These are phyloP conservation scores for Chenopodium album DNA, from an alignment of 148 eudicot species.

Conservation along the genomic window DNA sequence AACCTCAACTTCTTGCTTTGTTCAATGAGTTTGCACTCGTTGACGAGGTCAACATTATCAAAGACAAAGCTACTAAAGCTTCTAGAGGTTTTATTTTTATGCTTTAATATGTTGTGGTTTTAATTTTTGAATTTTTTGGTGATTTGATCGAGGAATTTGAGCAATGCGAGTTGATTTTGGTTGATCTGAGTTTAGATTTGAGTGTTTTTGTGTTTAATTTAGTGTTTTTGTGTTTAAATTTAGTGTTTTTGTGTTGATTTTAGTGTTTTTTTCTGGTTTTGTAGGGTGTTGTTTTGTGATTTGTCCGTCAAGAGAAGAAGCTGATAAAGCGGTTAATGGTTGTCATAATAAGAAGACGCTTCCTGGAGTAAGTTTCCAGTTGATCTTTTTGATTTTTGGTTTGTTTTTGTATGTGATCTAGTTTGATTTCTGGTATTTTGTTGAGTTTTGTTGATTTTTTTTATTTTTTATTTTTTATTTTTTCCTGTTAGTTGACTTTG, in stretches of 20 bases:
- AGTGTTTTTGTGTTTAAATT: constrained; percentile 16
- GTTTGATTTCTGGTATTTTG: background rate
- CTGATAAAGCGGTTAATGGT: constrained; percentile 78
- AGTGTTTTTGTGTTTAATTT: background rate
- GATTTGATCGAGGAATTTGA: constrained; percentile 23
- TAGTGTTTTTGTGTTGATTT: constrained; percentile 10
- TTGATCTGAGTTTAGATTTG: constrained; percentile 9
- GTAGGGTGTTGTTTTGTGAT: constrained; percentile 90
- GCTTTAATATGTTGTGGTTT: background rate
- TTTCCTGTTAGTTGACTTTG: constrained; percentile 18
- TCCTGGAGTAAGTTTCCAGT: constrained; percentile 63
- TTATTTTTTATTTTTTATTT: background rate
- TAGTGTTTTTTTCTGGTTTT: background rate
- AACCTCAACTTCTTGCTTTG: constrained; percentile 57
- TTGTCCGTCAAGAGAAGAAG: constrained; percentile 89
- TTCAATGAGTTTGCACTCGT: constrained; percentile 71
- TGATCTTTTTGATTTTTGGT: constrained; percentile 15
- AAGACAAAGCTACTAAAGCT: constrained; percentile 77
- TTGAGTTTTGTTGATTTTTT: background rate
- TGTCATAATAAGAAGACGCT: constrained; percentile 91
- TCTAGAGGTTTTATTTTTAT: constrained; percentile 56
- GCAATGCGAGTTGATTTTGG: constrained; percentile 11
- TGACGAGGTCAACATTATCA: constrained; percentile 93
- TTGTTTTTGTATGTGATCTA: background rate
- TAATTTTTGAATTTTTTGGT: background rate